phyloP scores from a whole-genome alignment of 129 eudicot genomes.

The Tanacetum coccineum region DNA sequence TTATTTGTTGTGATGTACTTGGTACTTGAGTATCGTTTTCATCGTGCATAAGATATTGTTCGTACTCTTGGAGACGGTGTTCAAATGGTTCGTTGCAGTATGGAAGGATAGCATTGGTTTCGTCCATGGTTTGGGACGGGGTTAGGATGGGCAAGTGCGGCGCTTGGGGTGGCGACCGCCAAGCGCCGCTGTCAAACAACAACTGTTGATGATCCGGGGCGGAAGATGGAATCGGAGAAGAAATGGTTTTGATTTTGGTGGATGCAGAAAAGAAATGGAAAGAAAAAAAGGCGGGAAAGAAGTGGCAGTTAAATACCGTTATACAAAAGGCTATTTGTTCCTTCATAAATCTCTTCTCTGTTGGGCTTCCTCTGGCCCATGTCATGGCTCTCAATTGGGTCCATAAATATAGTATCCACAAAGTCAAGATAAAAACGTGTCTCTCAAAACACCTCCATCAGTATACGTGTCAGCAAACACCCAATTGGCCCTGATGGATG shows the following conservation, averaged over 20 bases:
- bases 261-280: background rate
- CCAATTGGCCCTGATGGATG: too few species aligned
- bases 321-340: background rate
- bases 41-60: slow-evolving; percentile 20
- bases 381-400: too few species aligned
- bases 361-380: too few species aligned
- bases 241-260: slow-evolving; percentile 3
- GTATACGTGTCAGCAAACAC: too few species aligned
- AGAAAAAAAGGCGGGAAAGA: slow-evolving; percentile 21
- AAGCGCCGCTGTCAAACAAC: slow-evolving; percentile 34
- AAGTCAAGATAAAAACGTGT: too few species aligned
- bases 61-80: slow-evolving; percentile 9
- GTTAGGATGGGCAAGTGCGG: slow-evolving; percentile 26
- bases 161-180: slow-evolving; percentile 45
- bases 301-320: slow-evolving; percentile 22
- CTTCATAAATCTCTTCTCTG: background rate
- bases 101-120: slow-evolving; percentile 20
- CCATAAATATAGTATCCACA: too few species aligned
- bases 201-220: slow-evolving; percentile 1
- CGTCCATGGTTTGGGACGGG: slow-evolving; percentile 21
- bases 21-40: slow-evolving; percentile 14
- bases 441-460: too few species aligned
- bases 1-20: background rate
- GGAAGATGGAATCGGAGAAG: slow-evolving; percentile 1
- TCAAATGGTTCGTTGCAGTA: slow-evolving; percentile 12